Evolutionary conservation across 257 asterid species (phyloP), one percentile per base, ranked within the genome.

Genomic region (Paraleonurus japonicus): DNA sequence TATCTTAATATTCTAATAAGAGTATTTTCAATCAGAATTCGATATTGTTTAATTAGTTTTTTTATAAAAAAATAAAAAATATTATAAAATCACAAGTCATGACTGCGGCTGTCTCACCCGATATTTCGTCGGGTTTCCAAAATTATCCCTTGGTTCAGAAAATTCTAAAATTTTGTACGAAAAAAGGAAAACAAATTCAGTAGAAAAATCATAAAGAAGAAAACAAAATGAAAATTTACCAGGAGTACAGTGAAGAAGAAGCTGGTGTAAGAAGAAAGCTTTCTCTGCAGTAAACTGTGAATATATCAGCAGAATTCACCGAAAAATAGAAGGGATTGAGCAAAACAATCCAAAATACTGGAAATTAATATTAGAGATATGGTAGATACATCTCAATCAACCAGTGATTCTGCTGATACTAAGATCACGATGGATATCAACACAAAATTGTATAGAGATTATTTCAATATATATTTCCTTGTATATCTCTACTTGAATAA

Each of bases 101-200:
- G 70, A 59, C 67, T 59, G 76, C 30, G 6, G 80, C 70, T 7
- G 77, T 43, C 63, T 81, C 70, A 30, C 75, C 81, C 66, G 89
- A 77, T 82, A 77, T 82, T 19, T 59, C 4, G 54, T 23, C 76
- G n/a, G 77, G 73, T 55, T 73, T 24, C 67, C 69, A 27, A 67
- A 79, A 72, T 65, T 72, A 28, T 35, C 68, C 79, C 30, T 10
- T 53, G n/a, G 19, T 9, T n/a, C n/a, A n/a, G n/a, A n/a, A n/a
- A n/a, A n/a, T 23, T 20, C 22, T 11, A 59, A 55, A 2, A 55
- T 43, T 48, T 58, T 2, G 62, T 4, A 16, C 23, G 3, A 1
- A 33, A 47, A 74, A 75, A 11, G 12, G 10, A 26, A 48, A 59
- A 20, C 17, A 64, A 73, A 48, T 59, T 64, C 77, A 71, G 77